phyloP scores from a whole-genome alignment of 2,329 filamentous ascomycete species.

The Penicillium occitanis region DNA sequence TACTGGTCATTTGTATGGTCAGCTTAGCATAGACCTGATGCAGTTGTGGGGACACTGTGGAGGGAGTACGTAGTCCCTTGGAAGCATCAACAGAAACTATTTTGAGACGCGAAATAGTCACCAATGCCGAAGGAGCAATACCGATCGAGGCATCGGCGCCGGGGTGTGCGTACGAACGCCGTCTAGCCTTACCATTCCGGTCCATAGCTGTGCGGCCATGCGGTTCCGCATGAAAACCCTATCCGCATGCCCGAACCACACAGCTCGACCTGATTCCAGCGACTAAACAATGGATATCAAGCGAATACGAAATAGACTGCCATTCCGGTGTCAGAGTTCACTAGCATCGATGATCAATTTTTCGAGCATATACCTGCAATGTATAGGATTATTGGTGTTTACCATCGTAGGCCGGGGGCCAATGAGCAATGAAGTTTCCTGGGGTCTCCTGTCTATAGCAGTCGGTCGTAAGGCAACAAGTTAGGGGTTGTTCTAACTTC shows the following conservation, averaged over 20 bases:
- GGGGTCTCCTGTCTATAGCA: background rate
- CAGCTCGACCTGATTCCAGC: background rate
- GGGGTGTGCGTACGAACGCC: background rate
- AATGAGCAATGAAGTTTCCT: background rate
- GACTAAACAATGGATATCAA: background rate
- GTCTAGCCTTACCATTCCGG: background rate
- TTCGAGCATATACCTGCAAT: background rate
- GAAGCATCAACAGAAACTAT: background rate
- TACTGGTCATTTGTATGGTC: background rate
- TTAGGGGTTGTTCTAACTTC: background rate
- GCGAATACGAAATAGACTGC: background rate
- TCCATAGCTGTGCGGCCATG: constrained; percentile 4
- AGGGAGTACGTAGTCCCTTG: background rate
- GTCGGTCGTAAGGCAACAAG: background rate
- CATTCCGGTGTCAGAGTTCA: background rate
- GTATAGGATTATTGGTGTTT: background rate
- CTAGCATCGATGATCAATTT: background rate
- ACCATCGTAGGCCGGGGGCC: background rate
- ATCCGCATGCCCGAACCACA: constrained; percentile 14
- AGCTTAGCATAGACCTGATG: background rate
- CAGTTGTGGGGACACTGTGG: background rate
- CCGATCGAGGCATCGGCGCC: background rate
- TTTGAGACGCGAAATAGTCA: background rate
- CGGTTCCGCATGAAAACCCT: constrained; percentile 14
- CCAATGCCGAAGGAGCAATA: background rate